Evolutionary conservation across 164 flowering plant genomes (phyloP).

Genomic region (Nymphaea thermarum): DNA sequence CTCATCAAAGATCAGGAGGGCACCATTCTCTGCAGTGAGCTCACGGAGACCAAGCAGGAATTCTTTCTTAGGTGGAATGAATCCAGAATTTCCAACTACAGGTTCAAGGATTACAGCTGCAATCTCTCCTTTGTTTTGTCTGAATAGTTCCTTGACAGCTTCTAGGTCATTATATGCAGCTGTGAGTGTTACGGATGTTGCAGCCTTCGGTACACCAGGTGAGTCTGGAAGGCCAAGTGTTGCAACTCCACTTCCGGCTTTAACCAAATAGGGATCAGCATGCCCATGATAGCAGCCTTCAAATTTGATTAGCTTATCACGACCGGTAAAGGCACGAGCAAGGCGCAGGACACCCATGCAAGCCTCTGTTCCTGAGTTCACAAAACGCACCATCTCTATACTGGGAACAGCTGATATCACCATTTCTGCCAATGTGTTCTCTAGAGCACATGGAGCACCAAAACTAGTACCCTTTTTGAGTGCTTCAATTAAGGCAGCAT

Average conservation of each 20-base stretch:
- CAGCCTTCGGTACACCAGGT: constrained; percentile 85
- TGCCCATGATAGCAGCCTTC: constrained; percentile 99
- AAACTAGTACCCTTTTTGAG: constrained; percentile 97
- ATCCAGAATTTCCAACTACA: constrained; percentile 91
- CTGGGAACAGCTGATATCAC: constrained; percentile 90
- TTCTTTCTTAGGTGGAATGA: constrained; percentile 59
- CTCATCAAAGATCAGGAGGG: constrained; percentile 85
- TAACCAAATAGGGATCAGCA: constrained; percentile 95
- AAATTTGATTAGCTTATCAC: constrained; percentile 60
- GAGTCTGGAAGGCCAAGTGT: constrained; percentile 95
- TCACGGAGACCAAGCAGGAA: constrained; percentile 46
- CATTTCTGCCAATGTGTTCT: constrained; percentile 79
- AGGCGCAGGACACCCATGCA: constrained; percentile 91
- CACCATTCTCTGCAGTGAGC: constrained; percentile 54
- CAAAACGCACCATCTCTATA: constrained; percentile 94
- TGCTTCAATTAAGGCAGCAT: constrained; percentile 76
- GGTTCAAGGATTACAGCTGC: constrained; percentile 88
- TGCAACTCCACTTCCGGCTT: constrained; percentile 97
- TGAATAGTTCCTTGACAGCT: constrained; percentile 52
- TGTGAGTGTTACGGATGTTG: constrained; percentile 65
- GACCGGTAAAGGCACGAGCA: constrained; percentile 78
- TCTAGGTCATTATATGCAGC: constrained; percentile 66
- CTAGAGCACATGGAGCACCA: constrained; percentile 91
- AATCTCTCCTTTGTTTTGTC: constrained; percentile 61
- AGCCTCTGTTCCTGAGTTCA: constrained; percentile 97